phyloP scores from a whole-genome alignment of 805 yeast genomes.

The Citeromyces nyonsensis region DNA sequence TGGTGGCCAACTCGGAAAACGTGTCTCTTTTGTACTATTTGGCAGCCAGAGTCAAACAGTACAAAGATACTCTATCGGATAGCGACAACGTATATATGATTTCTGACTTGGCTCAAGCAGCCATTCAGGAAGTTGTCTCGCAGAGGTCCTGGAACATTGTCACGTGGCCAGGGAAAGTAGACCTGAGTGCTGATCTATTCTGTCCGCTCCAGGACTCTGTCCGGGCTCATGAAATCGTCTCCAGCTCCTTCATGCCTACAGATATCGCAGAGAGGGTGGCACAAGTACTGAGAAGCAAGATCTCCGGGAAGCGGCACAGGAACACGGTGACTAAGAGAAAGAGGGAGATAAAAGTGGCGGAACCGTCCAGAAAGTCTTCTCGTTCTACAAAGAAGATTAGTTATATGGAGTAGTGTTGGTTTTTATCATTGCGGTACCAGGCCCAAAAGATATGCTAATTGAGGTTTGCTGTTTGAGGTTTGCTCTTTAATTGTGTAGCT shows the following conservation, averaged over 20 bases:
- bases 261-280: slow-evolving; percentile 20
- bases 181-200: slow-evolving; percentile 56
- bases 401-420: too few relatives aligned
- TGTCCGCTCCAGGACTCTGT: slow-evolving; percentile 38
- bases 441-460: too few relatives aligned
- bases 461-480: too few relatives aligned
- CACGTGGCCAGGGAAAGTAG: slow-evolving; percentile 71
- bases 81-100: slow-evolving; percentile 38
- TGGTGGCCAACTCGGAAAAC: slow-evolving; percentile 50
- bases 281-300: slow-evolving; percentile 12
- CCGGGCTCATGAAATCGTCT: slow-evolving; percentile 41
- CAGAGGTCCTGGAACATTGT: slow-evolving; percentile 52
- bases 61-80: slow-evolving; percentile 35
- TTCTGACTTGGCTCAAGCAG: slow-evolving; percentile 60
- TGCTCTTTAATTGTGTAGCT: too few relatives aligned
- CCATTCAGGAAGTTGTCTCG: slow-evolving; percentile 42
- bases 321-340: not conserved
- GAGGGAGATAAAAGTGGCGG: not conserved
- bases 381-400: too few relatives aligned
- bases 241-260: slow-evolving; percentile 41
- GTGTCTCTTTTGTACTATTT: slow-evolving; percentile 60
- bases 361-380: too few relatives aligned
- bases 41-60: slow-evolving; percentile 68
- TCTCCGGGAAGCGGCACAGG: slow-evolving; percentile 2
- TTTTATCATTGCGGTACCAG: too few relatives aligned